Evolutionary conservation across 164 flowering plant species (phyloP).

Genomic region (grape (Vitis vinifera)): ASM3070453v1 NC_081820.1:26500001-26500500

Average conservation of each 20-base stretch:
- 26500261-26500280: constrained; percentile 97
- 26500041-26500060: too few relatives aligned
- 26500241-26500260: constrained; percentile 97
- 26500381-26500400: background rate
- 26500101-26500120: too few relatives aligned
- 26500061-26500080: too few relatives aligned
- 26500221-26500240: constrained; percentile 67
- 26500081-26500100: too few relatives aligned
- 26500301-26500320: constrained; percentile 67
- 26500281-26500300: constrained; percentile 94
- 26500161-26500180: too few relatives aligned
- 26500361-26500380: background rate
- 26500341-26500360: background rate
- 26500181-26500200: too few relatives aligned
- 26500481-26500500: too few relatives aligned
- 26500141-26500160: too few relatives aligned
- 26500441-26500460: background rate
- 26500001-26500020: too few relatives aligned
- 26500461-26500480: background rate
- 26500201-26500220: too few relatives aligned
- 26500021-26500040: too few relatives aligned
- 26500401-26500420: background rate
- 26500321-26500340: constrained; percentile 7
- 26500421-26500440: background rate
- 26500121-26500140: too few relatives aligned